Evolutionary conservation across 2,329 filamentous ascomycete genomes (phyloP), one percentile per base, ranked within the genome.

Genomic region (Microcyclospora tardicrescens): DNA sequence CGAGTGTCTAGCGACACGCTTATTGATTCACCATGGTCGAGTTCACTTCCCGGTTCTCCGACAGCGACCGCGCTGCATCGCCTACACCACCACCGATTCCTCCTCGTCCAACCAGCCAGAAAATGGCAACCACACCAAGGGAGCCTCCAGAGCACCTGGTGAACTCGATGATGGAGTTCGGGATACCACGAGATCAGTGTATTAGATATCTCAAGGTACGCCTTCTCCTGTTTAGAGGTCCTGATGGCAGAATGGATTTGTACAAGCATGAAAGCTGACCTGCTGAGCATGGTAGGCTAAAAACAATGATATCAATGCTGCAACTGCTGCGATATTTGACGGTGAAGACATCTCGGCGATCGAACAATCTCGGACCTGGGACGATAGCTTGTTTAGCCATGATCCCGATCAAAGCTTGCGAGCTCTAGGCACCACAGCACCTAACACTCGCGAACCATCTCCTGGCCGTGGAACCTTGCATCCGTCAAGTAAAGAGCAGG

Each of bases 381-480:
- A 54, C 32, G 57, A 60, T 10, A 38, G 34, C 24, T 38, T 42
- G 16, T 55, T 47, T 30, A 32, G 24, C n/a, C 44, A 47, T 5
- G 58, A 58, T 34, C 44, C 52, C 30, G 53, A 58, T 15, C 51
- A 43, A 19, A 50, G 51, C 8, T 44, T 60, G 8, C 49, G 48
- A 8, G 32, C 33, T 12, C 24, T 37, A 13, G 43, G 43, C 10
- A 41, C 51, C 10, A 56, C 53, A 33, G 48, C 52, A 9, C 54
- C 55, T 11, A 54, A 54, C 3, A 56, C 54, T 11, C 46, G 57
- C 32, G 51, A 52, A 13, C 47, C 48, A 10, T 53, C 52, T 12
- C 53, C 54, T 11, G 34, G 15, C 29, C 19, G 19, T 4, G 32
- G 27, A 10, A 39, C 49, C 16, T 40, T 38, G 28, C 44, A 49